A percentile compares a stretch with the other conserved stretches of the same genome.
These are phyloP conservation scores for Trypanosoma platydactyli DNA, from an alignment of 208 protist species.

Conservation along the genomic window DNA sequence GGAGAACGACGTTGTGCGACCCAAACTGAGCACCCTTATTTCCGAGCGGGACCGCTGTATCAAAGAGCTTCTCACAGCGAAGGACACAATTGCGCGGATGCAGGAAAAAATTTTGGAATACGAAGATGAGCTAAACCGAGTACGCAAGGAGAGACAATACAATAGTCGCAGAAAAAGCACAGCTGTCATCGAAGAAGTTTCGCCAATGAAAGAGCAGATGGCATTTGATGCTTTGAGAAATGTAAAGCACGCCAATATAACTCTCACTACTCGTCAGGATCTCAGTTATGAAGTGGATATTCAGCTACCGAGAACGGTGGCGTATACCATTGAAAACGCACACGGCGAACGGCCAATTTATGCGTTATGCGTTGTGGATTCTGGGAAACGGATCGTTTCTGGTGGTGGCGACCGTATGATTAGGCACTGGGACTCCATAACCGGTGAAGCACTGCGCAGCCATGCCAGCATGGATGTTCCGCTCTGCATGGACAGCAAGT, in stretches of 20 bases:
- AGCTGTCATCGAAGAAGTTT: not conserved
- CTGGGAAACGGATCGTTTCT: conserved; percentile 37
- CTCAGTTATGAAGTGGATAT: not conserved
- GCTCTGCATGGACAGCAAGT: conserved; percentile 44
- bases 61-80: conserved; percentile 37
- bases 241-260: not conserved
- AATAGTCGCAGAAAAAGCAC: not conserved
- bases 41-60: conserved; percentile 40
- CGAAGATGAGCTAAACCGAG: conserved; percentile 34
- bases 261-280: conserved; percentile 10
- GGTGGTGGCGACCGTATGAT: conserved; percentile 58
- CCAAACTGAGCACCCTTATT: conserved; percentile 21
- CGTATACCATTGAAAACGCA: conserved; percentile 33
- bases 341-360: conserved; percentile 49
- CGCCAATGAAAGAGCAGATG: not conserved
- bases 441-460: conserved; percentile 8
- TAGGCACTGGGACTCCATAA: conserved; percentile 45
- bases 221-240: not conserved
- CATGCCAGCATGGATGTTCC: conserved; percentile 46
- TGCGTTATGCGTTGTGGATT: conserved; percentile 40
- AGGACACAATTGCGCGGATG: conserved; percentile 40
- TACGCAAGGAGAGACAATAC: conserved; percentile 16
- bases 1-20: conserved; percentile 49
- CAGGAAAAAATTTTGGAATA: conserved; percentile 41
- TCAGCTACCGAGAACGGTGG: conserved; percentile 18